Percentiles rank a stretch among this genome's conserved stretches.
Evolutionary conservation across 208 protist species (phyloP).

Genomic region (Naegleria gruberi): DNA sequence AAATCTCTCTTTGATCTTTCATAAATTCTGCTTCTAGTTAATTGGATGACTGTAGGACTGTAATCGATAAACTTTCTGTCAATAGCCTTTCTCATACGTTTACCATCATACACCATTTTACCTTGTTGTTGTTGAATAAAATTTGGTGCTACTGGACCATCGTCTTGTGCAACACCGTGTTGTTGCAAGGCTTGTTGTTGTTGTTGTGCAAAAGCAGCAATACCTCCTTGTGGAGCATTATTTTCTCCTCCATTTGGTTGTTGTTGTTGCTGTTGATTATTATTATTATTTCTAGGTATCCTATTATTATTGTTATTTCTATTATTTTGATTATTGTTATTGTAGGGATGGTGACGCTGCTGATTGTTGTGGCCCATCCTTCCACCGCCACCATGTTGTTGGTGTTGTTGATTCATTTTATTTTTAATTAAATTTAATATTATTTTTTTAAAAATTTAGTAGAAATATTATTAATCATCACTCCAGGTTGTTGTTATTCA

Average conservation of each 20-base stretch:
- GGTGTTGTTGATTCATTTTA: too few relatives aligned
- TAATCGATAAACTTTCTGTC: slow-evolving; percentile 41
- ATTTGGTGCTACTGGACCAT: not conserved
- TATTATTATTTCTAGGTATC: not conserved
- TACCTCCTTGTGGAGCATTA: not conserved
- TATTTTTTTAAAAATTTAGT: too few relatives aligned
- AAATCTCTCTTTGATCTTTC: slow-evolving; percentile 31
- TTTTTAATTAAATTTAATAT: too few relatives aligned
- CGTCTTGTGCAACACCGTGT: not conserved
- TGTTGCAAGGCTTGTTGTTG: not conserved
- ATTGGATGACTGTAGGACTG: slow-evolving; percentile 35
- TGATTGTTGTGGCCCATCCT: too few relatives aligned
- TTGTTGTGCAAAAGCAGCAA: not conserved
- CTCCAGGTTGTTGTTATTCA: too few relatives aligned
- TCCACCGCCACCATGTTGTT: too few relatives aligned
- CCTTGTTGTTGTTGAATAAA: not conserved
- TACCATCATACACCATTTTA: slow-evolving; percentile 39
- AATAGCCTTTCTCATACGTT: slow-evolving; percentile 40
- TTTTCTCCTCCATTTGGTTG: not conserved
- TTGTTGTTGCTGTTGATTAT: not conserved
- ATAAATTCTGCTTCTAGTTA: slow-evolving; percentile 1
- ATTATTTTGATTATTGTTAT: too few relatives aligned
- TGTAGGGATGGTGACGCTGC: too few relatives aligned
- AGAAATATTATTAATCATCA: too few relatives aligned
- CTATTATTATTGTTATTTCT: too few relatives aligned